phyloP scores from a whole-genome alignment of 2,329 filamentous ascomycete species.

The Apiospora malaysiana region DNA sequence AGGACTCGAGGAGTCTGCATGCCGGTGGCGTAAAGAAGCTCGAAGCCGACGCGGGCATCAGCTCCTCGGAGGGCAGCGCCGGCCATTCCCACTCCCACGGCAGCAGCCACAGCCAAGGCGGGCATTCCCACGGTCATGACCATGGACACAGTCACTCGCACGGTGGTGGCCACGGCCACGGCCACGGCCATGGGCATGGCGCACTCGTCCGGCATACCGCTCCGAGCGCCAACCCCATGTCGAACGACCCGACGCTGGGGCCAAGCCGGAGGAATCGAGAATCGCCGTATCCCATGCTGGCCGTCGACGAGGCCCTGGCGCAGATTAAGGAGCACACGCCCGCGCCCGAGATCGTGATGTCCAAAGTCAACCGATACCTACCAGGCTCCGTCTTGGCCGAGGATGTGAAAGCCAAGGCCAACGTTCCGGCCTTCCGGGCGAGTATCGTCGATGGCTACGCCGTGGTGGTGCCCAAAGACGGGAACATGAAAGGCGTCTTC shows the following conservation, averaged over 20 bases:
- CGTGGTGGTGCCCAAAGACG: conserved; percentile 69
- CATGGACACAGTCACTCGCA: conserved; percentile 54
- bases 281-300: conserved; percentile 91
- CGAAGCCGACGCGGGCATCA: conserved; percentile 79
- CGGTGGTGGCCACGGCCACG: conserved; percentile 61
- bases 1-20: conserved; percentile 80
- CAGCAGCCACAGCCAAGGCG: neutral
- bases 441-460: conserved; percentile 98
- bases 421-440: conserved; percentile 90
- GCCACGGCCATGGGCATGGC: conserved; percentile 67
- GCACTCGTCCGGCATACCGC: conserved; percentile 75
- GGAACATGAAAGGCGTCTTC: conserved; percentile 77
- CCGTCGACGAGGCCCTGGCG: conserved; percentile 79
- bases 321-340: conserved; percentile 79
- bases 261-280: conserved; percentile 77
- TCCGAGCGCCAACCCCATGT: conserved; percentile 60
- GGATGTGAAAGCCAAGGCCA: conserved; percentile 79
- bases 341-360: conserved; percentile 58
- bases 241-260: conserved; percentile 66
- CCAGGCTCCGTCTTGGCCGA: conserved; percentile 82
- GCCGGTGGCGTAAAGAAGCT: conserved; percentile 81
- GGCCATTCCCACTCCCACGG: conserved; percentile 1
- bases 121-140: conserved; percentile 37
- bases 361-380: conserved; percentile 67
- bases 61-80: conserved; percentile 33